Conservation (phyloP, 31 red algal species). For the Asparagopsis taxiformis region DNA sequence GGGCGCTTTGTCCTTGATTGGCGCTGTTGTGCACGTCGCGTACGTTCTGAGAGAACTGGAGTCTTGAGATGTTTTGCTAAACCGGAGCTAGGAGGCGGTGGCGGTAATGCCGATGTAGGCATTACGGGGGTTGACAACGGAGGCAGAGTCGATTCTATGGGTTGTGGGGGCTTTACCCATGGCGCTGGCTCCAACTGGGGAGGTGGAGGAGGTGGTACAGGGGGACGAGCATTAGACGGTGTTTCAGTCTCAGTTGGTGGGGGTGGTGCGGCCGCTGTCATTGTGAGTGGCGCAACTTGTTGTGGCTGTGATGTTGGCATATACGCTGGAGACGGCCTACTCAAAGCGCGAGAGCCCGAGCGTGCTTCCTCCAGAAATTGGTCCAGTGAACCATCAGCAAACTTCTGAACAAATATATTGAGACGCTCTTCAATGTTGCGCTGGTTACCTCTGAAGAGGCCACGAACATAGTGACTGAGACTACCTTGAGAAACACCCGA, state of each 20-base stretch:
- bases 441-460: constrained; percentile 57
- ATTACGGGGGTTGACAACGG: neutral
- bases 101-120: neutral
- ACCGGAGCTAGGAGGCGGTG: neutral
- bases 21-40: constrained; percentile 38
- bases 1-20: constrained; percentile 21
- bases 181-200: constrained; percentile 44
- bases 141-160: constrained; percentile 5
- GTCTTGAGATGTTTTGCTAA: no score
- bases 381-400: constrained; percentile 37
- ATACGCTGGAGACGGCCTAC: neutral
- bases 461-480: constrained; percentile 47
- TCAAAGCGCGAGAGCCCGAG: constrained; percentile 22
- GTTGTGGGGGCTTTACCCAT: constrained; percentile 32
- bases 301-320: neutral
- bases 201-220: constrained; percentile 41
- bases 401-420: constrained; percentile 36
- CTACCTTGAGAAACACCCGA: constrained; percentile 55
- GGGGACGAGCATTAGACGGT: constrained; percentile 13
- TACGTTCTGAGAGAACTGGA: no score
- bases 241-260: constrained; percentile 1
- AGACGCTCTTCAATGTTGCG: constrained; percentile 50
- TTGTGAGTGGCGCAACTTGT: constrained; percentile 6
- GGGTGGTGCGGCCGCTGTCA: constrained; percentile 8
- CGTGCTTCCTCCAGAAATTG: constrained; percentile 39